Conservation (phyloP, 1,139 yeast genomes). For the Geotrichum candidum region DNA sequence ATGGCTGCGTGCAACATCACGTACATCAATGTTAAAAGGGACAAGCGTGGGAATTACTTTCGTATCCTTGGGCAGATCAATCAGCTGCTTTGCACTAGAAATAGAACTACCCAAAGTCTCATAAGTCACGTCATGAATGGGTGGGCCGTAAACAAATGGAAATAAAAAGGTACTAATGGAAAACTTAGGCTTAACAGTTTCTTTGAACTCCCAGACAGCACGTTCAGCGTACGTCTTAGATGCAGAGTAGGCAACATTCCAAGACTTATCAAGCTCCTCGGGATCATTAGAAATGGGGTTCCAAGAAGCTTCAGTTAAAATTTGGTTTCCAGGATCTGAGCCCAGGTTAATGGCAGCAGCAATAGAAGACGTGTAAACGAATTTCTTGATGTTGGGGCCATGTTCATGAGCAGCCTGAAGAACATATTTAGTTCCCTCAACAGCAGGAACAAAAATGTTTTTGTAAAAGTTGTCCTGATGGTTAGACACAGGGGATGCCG, state of each 20-base stretch:
- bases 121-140: conserved; percentile 3
- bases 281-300: not conserved
- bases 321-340: not conserved
- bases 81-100: not conserved
- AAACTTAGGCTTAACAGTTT: conserved; percentile 36
- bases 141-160: conserved; percentile 46
- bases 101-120: conserved; percentile 17
- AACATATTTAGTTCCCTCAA: no score
- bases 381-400: no score
- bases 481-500: no score
- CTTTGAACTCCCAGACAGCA: conserved; percentile 42
- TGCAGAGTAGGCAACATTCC: conserved; percentile 31
- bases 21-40: conserved; percentile 10
- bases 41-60: not conserved
- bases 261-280: conserved; percentile 19
- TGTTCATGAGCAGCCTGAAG: no score
- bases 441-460: no score
- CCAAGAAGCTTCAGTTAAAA: not conserved
- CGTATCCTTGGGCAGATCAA: not conserved
- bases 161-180: conserved; percentile 41
- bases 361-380: no score
- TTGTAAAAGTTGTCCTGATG: no score
- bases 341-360: conserved; percentile 37
- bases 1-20: conserved; percentile 13
- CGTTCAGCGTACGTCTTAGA: conserved; percentile 39